phyloP scores from a whole-genome alignment of 2,329 filamentous ascomycete genomes.

The Xylariaceae sp. region DNA sequence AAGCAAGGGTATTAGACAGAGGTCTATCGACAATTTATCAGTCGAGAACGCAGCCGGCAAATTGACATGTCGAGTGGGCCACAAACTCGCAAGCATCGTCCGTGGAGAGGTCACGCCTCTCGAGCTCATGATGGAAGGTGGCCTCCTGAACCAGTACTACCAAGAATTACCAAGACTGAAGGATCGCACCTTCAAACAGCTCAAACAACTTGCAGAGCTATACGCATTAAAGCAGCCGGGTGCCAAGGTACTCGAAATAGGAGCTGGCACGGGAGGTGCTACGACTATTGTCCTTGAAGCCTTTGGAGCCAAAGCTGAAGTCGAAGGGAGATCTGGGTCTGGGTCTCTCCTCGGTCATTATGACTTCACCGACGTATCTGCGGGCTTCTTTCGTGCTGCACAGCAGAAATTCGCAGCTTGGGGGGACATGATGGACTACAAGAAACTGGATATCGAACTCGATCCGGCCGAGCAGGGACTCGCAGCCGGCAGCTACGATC shows the following conservation, averaged over 20 bases:
- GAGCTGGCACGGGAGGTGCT: not conserved
- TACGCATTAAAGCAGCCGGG: too few species aligned
- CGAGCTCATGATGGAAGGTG: too few species aligned
- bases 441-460: slow-evolving; percentile 14
- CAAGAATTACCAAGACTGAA: too few species aligned
- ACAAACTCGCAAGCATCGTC: too few species aligned
- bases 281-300: slow-evolving; percentile 5
- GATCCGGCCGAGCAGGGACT: slow-evolving; percentile 14
- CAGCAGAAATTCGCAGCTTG: slow-evolving; percentile 9
- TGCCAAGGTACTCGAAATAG: not conserved
- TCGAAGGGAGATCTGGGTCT: too few species aligned
- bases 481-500: slow-evolving; percentile 8
- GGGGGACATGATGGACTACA: slow-evolving; percentile 13
- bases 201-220: too few species aligned
- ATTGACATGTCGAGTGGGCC: too few species aligned
- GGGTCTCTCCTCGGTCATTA: slow-evolving; percentile 15
- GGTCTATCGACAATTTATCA: not conserved
- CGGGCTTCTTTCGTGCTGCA: not conserved
- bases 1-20: not conserved
- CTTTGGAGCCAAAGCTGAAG: too few species aligned
- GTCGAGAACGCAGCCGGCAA: too few species aligned
- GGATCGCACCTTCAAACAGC: too few species aligned
- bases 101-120: too few species aligned
- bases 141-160: too few species aligned
- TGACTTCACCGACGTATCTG: slow-evolving; percentile 16